Evolutionary conservation across 306 rosid genomes (phyloP).

Genomic region (Pyrus betulifolia): DNA sequence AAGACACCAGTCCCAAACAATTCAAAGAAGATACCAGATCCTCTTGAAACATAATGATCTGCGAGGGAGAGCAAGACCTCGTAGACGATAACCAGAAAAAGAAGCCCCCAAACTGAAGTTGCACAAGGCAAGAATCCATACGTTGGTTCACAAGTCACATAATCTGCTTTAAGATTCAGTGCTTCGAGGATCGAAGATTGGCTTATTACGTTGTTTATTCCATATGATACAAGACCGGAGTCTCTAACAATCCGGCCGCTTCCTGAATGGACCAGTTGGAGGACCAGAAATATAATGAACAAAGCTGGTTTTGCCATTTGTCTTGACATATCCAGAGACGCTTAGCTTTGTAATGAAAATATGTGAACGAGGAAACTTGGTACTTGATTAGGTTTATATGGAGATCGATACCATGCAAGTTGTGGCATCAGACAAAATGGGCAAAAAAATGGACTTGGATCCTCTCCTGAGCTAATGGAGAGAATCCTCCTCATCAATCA

Average conservation of each 20-base stretch:
- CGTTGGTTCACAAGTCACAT: slow-evolving; percentile 32
- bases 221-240: slow-evolving; percentile 1
- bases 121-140: slow-evolving; percentile 37
- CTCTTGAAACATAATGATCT: slow-evolving; percentile 8
- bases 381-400: not conserved
- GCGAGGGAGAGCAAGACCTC: slow-evolving; percentile 26
- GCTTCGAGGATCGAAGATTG: not conserved
- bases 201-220: not conserved
- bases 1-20: slow-evolving; percentile 27
- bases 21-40: slow-evolving; percentile 28
- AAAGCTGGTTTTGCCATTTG: not conserved
- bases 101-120: slow-evolving; percentile 16
- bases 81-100: slow-evolving; percentile 26
- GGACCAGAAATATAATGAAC: not conserved
- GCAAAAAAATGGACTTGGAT: too few species aligned
- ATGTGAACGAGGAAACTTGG: not conserved
- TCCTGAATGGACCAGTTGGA: slow-evolving; percentile 2
- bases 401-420: not conserved
- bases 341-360: not conserved
- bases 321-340: not conserved
- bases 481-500: too few species aligned
- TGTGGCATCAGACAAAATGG: not conserved
- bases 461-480: too few species aligned
- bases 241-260: slow-evolving; percentile 4
- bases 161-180: slow-evolving; percentile 1